phyloP scores from a whole-genome alignment of 2,329 filamentous ascomycete genomes.

The Paracorniculantispora psalliotae region DNA sequence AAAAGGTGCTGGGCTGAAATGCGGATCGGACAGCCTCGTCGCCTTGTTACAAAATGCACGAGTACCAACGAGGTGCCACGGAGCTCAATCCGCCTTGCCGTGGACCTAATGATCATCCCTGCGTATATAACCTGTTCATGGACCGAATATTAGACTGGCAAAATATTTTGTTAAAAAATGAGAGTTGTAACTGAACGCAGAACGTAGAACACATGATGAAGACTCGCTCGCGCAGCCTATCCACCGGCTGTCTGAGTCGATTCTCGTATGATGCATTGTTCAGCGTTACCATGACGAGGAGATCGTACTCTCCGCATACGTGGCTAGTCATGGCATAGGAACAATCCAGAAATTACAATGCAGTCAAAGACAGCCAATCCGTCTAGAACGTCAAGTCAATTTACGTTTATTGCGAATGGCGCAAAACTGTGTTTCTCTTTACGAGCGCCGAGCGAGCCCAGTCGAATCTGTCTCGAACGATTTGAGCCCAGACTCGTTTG shows the following conservation, averaged over 20 bases:
- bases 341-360: too few relatives aligned
- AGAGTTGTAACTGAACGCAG: too few relatives aligned
- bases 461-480: background rate
- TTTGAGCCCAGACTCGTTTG: background rate
- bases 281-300: too few relatives aligned
- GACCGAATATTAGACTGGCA: background rate
- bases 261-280: too few relatives aligned
- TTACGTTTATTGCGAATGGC: too few relatives aligned
- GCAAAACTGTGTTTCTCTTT: background rate
- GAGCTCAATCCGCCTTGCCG: constrained; percentile 1
- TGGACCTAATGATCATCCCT: background rate
- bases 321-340: background rate
- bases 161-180: too few relatives aligned
- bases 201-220: too few relatives aligned
- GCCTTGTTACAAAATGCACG: constrained; percentile 6
- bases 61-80: background rate
- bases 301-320: background rate
- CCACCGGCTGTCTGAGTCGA: too few relatives aligned
- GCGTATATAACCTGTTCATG: background rate
- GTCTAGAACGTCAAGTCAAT: too few relatives aligned
- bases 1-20: background rate
- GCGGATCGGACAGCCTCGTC: constrained; percentile 12
- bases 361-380: too few relatives aligned
- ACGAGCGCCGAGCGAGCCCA: background rate
- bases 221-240: too few relatives aligned